Conservation (phyloP, 1,139 yeast genomes). For the Casaregolazyma lundiana region DNA sequence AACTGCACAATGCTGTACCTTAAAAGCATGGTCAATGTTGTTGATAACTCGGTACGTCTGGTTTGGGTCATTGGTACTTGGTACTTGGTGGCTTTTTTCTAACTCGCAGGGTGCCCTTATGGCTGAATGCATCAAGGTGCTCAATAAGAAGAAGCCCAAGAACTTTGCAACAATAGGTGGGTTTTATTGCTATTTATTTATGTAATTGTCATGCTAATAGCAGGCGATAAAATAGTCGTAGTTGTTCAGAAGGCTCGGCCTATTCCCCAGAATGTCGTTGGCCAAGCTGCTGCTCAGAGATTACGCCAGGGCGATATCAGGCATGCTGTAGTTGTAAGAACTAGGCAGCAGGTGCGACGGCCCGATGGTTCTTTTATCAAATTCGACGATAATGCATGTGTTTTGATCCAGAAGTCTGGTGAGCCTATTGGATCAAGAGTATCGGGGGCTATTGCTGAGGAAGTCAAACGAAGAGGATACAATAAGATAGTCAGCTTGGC, state of each 20-base stretch:
- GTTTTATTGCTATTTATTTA: slow-evolving; percentile 12
- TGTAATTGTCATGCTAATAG: neutral
- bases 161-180: slow-evolving; percentile 74
- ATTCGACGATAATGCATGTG: slow-evolving; percentile 97
- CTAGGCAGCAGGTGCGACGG: slow-evolving; percentile 80
- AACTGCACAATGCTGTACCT: slow-evolving; percentile 63
- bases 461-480: slow-evolving; percentile 76
- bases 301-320: slow-evolving; percentile 75
- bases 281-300: slow-evolving; percentile 40
- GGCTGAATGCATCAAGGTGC: slow-evolving; percentile 93
- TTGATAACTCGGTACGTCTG: slow-evolving; percentile 75
- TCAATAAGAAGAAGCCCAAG: slow-evolving; percentile 73
- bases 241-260: slow-evolving; percentile 93
- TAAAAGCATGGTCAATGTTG: slow-evolving; percentile 82
- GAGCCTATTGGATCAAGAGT: slow-evolving; percentile 97
- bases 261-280: slow-evolving; percentile 47
- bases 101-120: slow-evolving; percentile 68
- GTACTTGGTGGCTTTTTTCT: neutral
- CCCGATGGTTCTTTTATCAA: slow-evolving; percentile 82
- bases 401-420: slow-evolving; percentile 80
- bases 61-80: no score
- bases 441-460: slow-evolving; percentile 87
- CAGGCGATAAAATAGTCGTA: slow-evolving; percentile 77
- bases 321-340: slow-evolving; percentile 92
- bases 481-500: slow-evolving; percentile 89